phyloP scores from a whole-genome alignment of 371 early-diverging fungal species.

The Racocetra persica region DNA sequence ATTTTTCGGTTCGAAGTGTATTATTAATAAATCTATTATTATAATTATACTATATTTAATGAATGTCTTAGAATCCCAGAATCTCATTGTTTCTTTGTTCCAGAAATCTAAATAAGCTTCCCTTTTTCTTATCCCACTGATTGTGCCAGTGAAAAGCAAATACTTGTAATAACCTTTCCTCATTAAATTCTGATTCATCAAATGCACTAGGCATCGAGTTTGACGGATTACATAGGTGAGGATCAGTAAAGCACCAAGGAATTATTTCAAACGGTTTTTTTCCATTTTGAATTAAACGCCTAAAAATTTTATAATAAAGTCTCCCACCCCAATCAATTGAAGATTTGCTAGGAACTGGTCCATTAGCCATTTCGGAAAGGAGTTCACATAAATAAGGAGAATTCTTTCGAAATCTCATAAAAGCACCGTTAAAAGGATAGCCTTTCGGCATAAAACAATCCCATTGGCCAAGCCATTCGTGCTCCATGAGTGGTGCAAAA shows the following conservation, averaged over 20 bases:
- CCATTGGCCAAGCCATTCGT: slow-evolving; percentile 64
- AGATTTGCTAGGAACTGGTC: slow-evolving; percentile 56
- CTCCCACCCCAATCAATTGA: slow-evolving; percentile 63
- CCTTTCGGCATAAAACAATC: slow-evolving; percentile 62
- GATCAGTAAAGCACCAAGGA: slow-evolving; percentile 64
- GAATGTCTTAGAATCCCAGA: background rate
- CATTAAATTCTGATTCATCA: slow-evolving; percentile 55
- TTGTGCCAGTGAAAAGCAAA: slow-evolving; percentile 68
- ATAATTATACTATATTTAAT: too few relatives aligned
- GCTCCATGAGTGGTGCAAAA: slow-evolving; percentile 58
- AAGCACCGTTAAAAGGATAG: slow-evolving; percentile 63
- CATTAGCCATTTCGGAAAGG: slow-evolving; percentile 58
- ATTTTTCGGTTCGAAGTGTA: too few relatives aligned
- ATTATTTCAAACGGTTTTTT: slow-evolving; percentile 58
- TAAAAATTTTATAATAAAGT: slow-evolving; percentile 60
- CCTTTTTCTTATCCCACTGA: slow-evolving; percentile 62
- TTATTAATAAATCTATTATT: too few relatives aligned
- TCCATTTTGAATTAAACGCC: slow-evolving; percentile 58
- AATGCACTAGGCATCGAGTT: slow-evolving; percentile 65
- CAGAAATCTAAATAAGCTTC: slow-evolving; percentile 57
- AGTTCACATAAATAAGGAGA: slow-evolving; percentile 64
- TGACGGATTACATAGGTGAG: slow-evolving; percentile 56
- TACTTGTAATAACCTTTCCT: slow-evolving; percentile 54
- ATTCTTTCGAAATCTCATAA: slow-evolving; percentile 60
- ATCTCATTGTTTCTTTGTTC: slow-evolving; percentile 45